Base-by-base conservation (phyloP, 2,329 filamentous ascomycete genomes). In the Mycosphaerella sp. region DNA sequence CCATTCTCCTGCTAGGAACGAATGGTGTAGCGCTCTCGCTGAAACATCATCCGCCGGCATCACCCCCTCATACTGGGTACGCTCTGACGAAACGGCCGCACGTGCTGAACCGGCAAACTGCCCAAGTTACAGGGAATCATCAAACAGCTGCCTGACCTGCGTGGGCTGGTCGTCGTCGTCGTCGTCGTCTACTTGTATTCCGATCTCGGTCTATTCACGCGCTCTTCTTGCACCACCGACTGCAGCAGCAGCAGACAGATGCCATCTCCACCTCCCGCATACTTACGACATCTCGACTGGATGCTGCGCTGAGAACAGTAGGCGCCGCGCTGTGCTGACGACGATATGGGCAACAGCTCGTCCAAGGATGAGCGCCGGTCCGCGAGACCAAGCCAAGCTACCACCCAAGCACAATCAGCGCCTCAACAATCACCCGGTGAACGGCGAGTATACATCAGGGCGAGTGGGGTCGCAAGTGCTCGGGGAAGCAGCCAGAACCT, bases 401-500 rank as follows among this genome's bases (percentile, higher is more conserved):
- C 59, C 17, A 21, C 41, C 14, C 50, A 58, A 12, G 56, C 57
- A 62, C 65, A 57, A 56, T 62, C 50, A 40, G 57, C 54, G 18
- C 57, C 62, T 12, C 55, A 45, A 34, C 56, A 59, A 36, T 45
- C 59, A 18, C 47, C 58, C 10, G 59, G 53, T 12, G 63, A 66
- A 16, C 54, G 62, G 9, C 64, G 62, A 51, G 62, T 74, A 45
- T 76, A 78, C 56, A 69, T 66, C 54, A 70, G 73, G 36, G 69
- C 78, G 45, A 71, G 69, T 49, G 73, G 73, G 46, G 57, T 39
- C 39, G 51, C 48, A 36, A 62, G 55, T 46, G 58, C 58, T 25
- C 73, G 79, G 58, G 72, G 74, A 27, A 81, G 77, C 68, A 70
- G 80, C 49, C 76, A 75, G 37, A 80, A 84, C 59, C 70, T 84